Percentiles rank a stretch among this genome's conserved stretches.
These are phyloP conservation scores for Exophiala phaeomuriformis DNA, from an alignment of 2,329 filamentous ascomycete genomes.

Conservation along the genomic window DNA sequence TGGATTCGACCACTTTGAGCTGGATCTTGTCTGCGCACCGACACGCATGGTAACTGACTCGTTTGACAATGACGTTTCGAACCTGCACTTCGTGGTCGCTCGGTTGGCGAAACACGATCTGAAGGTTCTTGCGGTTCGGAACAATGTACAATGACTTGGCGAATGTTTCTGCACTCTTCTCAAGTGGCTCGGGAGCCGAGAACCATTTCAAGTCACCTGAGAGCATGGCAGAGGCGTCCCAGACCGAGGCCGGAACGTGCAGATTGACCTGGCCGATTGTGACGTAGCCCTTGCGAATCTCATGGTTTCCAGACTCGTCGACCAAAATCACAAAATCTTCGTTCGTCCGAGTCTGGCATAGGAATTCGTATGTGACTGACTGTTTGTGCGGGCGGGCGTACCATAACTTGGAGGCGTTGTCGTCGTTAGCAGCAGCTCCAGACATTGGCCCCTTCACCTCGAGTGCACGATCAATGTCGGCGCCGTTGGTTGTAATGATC, in stretches of 20 bases:
- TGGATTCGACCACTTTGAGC: slow-evolving; percentile 35
- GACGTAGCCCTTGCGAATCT: slow-evolving; percentile 27
- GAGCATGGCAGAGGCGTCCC: slow-evolving; percentile 36
- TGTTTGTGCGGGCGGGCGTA: slow-evolving; percentile 4
- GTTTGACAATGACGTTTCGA: slow-evolving; percentile 16
- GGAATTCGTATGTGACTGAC: slow-evolving; percentile 35
- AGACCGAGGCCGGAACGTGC: slow-evolving; percentile 35
- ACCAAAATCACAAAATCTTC: slow-evolving; percentile 32
- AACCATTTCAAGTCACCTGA: slow-evolving; percentile 28
- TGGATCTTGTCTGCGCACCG: slow-evolving; percentile 20
- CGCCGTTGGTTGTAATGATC: slow-evolving; percentile 35
- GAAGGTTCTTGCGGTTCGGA: slow-evolving; percentile 27
- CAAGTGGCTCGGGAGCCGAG: slow-evolving; percentile 24
- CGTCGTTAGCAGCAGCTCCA: slow-evolving; percentile 8
- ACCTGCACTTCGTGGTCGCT: slow-evolving; percentile 21
- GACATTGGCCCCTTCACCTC: slow-evolving; percentile 27
- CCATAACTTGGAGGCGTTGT: slow-evolving; percentile 7
- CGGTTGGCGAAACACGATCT: slow-evolving; percentile 29
- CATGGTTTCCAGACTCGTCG: slow-evolving; percentile 30
- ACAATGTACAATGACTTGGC: slow-evolving; percentile 33
- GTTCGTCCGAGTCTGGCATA: slow-evolving; percentile 32
- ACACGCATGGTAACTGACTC: slow-evolving; percentile 21
- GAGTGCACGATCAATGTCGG: slow-evolving; percentile 36
- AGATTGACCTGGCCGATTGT: slow-evolving; percentile 34
- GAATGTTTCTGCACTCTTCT: slow-evolving; percentile 31